Conservation (phyloP, 306 rosid genomes). For the Fragaria vesca region DNA sequence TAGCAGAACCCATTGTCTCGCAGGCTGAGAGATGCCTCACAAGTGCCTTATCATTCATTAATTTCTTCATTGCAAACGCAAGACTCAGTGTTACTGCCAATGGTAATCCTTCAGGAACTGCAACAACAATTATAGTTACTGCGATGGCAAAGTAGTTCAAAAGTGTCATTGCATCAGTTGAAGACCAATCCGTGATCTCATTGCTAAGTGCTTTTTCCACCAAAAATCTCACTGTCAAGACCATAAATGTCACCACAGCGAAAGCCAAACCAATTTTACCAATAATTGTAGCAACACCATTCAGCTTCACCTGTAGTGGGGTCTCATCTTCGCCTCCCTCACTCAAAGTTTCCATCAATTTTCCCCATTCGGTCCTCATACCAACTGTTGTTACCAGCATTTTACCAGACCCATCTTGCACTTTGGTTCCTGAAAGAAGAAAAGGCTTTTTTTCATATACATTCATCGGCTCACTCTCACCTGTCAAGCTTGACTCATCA, state of each 20-base stretch:
- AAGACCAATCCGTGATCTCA: constrained; percentile 64
- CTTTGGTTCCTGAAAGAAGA: constrained; percentile 95
- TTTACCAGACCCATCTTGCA: constrained; percentile 88
- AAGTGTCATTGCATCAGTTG: constrained; percentile 65
- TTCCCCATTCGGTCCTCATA: constrained; percentile 99
- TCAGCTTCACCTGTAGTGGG: constrained; percentile 93
- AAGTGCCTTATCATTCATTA: constrained; percentile 83
- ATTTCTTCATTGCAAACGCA: constrained; percentile 96
- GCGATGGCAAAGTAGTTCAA: constrained; percentile 85
- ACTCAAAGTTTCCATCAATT: constrained; percentile 83
- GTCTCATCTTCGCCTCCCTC: constrained; percentile 99
- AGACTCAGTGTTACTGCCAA: constrained; percentile 96
- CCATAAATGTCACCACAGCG: constrained; percentile 76
- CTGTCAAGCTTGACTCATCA: constrained; percentile 90
- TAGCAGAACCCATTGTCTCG: constrained; percentile 97
- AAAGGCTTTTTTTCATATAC: constrained; percentile 60
- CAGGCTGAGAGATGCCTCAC: constrained; percentile 97
- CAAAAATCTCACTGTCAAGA: constrained; percentile 59
- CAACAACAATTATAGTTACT: constrained; percentile 89
- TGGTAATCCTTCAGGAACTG: constrained; percentile 98
- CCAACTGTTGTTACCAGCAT: constrained; percentile 96
- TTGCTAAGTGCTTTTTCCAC: constrained; percentile 48
- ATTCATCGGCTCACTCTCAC: constrained; percentile 87
- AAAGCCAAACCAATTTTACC: constrained; percentile 89
- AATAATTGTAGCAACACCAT: constrained; percentile 91